Evolutionary conservation across 768 basidiomycete species (phyloP), one percentile per base, ranked within the genome.

Genomic region (Mycena latifolia): DNA sequence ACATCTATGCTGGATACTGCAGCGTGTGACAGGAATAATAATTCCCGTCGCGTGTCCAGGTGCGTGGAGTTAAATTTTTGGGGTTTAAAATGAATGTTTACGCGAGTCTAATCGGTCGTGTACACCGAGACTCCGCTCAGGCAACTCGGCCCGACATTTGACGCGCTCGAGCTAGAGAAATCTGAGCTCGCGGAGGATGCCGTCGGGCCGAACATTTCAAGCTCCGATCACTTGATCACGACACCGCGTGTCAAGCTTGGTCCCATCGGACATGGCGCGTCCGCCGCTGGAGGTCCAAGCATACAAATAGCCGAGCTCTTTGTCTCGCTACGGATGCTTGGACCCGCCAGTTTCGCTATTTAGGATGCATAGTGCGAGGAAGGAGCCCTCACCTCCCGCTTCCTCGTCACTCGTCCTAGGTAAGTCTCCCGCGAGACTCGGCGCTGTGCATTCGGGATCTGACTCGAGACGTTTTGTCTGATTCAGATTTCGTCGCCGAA

Each of bases 341-440:
- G 50, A 24, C 50, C n/a, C 29, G 50, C 50, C 28, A 33, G 29
- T 31, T 33, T 33, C 10, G 5, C 5, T 52, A 52, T 18, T 52
- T 52, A 52, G 29, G 50, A 20, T 24, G 24, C 33, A 7, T 14
- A 15, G 12, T 27, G 27, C 47, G 27, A 48, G 27, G 47, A 29
- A 48, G 47, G 47, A 48, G 50, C 50, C 50, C 50, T 52, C 50
- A 52, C 29, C 50, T 52, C 50, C 50, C 50, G 50, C 50, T 52
- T 33, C 31, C 50, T 52, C 31, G 50, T 33, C 17, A 5, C 50
- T 52, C 50, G 50, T 33, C 50, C 50, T 52, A 52, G 50, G 50
- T 33, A 52, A 52, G 28, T 52, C 50, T 52, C 50, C 18, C 24
- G 6, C 2, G 50, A 52, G 50, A 52, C 29, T 33, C 24, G 31